Conservation (phyloP, 2,329 filamentous ascomycete species). For the Colletotrichum incanum region DNA sequence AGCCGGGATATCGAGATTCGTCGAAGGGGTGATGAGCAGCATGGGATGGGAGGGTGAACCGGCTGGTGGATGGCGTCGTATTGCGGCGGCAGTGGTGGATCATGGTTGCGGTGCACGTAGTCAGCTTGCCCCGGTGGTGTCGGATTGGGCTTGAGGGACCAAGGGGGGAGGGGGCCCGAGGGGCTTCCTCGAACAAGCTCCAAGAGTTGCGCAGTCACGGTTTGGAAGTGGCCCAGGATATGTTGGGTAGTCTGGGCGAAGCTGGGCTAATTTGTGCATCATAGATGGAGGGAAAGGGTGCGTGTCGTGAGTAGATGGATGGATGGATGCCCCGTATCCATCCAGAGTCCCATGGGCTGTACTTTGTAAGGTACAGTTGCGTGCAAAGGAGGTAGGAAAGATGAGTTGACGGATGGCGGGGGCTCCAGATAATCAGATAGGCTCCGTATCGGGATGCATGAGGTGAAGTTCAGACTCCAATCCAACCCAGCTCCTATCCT, state of each 20-base stretch:
- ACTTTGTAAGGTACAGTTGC: conserved; percentile 2
- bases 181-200: background rate
- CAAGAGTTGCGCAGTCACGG: conserved; percentile 3
- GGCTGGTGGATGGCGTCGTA: conserved; percentile 26
- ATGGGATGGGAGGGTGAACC: conserved; percentile 35
- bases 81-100: conserved; percentile 23
- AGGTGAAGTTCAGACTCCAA: conserved; percentile 9
- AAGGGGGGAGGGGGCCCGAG: background rate
- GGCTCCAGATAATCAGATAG: conserved; percentile 16
- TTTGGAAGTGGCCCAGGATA: conserved; percentile 25
- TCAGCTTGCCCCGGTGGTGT: conserved; percentile 1
- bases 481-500: background rate
- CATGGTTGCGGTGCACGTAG: conserved; percentile 11
- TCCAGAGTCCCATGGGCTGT: conserved; percentile 35
- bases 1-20: conserved; percentile 38
- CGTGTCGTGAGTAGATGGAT: conserved; percentile 24
- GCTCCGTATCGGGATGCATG: background rate
- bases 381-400: background rate
- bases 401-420: conserved; percentile 18
- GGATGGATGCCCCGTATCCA: conserved; percentile 4
- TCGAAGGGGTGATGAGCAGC: conserved; percentile 29
- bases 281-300: conserved; percentile 22
- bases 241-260: background rate
- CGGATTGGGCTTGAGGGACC: background rate
- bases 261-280: conserved; percentile 9